Evolutionary conservation across 345 rosid species (phyloP).

Genomic region (Lepidium africanum): DNA sequence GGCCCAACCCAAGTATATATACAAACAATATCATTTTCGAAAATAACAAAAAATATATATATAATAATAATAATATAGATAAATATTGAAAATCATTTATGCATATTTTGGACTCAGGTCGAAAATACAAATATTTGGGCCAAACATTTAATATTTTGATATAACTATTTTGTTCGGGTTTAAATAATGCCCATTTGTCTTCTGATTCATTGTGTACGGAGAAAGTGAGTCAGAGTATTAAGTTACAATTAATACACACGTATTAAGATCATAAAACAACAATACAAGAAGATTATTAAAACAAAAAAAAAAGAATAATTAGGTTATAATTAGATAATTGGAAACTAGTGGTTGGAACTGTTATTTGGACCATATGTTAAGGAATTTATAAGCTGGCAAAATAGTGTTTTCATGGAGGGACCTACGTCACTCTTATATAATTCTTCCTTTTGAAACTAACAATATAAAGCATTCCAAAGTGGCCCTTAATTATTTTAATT

Average conservation of each 20-base stretch:
- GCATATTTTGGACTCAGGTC: not conserved
- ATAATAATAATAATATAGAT: not conserved
- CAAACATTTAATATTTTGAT: not conserved
- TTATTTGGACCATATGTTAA: conserved; percentile 25
- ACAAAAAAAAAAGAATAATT: not conserved
- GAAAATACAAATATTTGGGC: not conserved
- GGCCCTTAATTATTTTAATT: not conserved
- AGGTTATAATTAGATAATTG: not conserved
- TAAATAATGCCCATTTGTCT: not conserved
- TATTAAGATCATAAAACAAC: not conserved
- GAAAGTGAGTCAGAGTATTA: not conserved
- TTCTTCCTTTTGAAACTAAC: conserved; percentile 20
- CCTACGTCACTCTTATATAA: conserved; percentile 11
- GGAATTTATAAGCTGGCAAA: conserved; percentile 26
- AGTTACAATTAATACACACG: not conserved
- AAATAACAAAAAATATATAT: not conserved
- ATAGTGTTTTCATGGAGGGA: conserved; percentile 21
- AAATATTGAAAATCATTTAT: too few species aligned
- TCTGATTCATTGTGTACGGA: not conserved
- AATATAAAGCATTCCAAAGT: not conserved
- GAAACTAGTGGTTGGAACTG: conserved; percentile 25
- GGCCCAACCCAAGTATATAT: conserved; percentile 5
- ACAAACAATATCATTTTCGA: not conserved
- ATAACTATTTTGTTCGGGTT: not conserved
- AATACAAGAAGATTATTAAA: not conserved